Evolutionary conservation across 2,329 filamentous ascomycete species (phyloP).

Genomic region (Septoria petroselini): DNA sequence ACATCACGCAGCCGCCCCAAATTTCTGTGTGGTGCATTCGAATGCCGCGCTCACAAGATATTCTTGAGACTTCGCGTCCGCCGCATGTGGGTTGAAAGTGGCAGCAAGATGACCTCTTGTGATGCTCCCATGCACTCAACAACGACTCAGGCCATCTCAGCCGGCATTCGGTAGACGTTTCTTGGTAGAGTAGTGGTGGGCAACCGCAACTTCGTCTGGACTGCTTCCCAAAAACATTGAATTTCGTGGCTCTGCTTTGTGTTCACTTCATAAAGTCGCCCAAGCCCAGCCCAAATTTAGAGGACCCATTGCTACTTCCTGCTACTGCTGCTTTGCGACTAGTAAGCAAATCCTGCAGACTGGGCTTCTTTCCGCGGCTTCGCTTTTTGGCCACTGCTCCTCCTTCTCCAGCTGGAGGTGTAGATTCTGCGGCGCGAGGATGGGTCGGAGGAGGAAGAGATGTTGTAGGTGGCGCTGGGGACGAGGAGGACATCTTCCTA

Average conservation of each 20-base stretch:
- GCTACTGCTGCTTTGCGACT: slow-evolving; percentile 38
- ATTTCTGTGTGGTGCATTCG: too few relatives aligned
- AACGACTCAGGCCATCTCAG: too few relatives aligned
- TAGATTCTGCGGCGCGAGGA: neutral
- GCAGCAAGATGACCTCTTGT: too few relatives aligned
- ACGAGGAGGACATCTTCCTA: neutral
- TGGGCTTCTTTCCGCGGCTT: slow-evolving; percentile 57
- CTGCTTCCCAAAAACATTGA: too few relatives aligned
- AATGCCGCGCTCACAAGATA: too few relatives aligned
- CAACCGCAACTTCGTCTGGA: too few relatives aligned
- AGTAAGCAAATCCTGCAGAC: slow-evolving; percentile 62
- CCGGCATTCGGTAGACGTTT: too few relatives aligned
- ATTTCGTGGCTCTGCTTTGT: neutral
- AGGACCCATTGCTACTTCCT: slow-evolving; percentile 1
- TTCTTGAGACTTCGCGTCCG: too few relatives aligned
- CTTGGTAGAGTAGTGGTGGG: too few relatives aligned
- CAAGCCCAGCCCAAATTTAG: slow-evolving; percentile 38
- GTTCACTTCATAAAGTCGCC: slow-evolving; percentile 42
- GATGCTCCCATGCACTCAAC: too few relatives aligned
- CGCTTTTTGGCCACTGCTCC: slow-evolving; percentile 60
- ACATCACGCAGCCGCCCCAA: too few relatives aligned
- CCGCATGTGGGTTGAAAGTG: too few relatives aligned
- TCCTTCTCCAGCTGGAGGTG: slow-evolving; percentile 32
- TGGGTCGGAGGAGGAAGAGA: neutral
- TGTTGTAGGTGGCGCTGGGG: neutral